A percentile compares a stretch with the other conserved stretches of the same genome.
Conservation (phyloP, 331 rosid species). For the Rosa hybrid region DNA sequence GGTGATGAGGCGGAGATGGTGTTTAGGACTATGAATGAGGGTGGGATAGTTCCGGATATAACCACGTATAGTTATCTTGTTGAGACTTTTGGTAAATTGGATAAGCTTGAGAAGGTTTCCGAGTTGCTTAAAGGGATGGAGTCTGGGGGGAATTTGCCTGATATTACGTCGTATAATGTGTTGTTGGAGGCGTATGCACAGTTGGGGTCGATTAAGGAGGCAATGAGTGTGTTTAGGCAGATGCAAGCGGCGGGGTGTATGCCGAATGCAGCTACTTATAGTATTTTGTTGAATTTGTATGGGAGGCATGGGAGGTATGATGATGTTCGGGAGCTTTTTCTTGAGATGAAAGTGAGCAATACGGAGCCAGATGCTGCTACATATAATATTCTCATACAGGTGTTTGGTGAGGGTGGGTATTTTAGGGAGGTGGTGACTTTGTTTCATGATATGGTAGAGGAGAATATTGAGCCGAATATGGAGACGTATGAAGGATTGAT, state of each 20-base stretch:
- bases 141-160: slow-evolving; percentile 78
- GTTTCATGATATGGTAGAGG: slow-evolving; percentile 97
- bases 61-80: slow-evolving; percentile 75
- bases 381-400: slow-evolving; percentile 87
- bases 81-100: slow-evolving; percentile 74
- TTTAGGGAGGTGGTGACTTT: slow-evolving; percentile 92
- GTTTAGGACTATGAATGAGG: slow-evolving; percentile 91
- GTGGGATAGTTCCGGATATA: slow-evolving; percentile 85
- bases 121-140: slow-evolving; percentile 91
- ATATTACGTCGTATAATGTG: slow-evolving; percentile 84
- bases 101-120: slow-evolving; percentile 69
- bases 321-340: slow-evolving; percentile 92
- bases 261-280: slow-evolving; percentile 75
- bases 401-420: slow-evolving; percentile 98
- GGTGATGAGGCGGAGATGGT: slow-evolving; percentile 95
- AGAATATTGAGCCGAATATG: slow-evolving; percentile 87
- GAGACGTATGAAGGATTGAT: slow-evolving; percentile 89
- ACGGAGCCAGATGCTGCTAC: slow-evolving; percentile 85
- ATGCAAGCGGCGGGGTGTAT: slow-evolving; percentile 92
- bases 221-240: slow-evolving; percentile 82
- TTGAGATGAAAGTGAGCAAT: slow-evolving; percentile 91
- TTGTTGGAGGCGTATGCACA: slow-evolving; percentile 71
- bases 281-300: slow-evolving; percentile 75
- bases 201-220: slow-evolving; percentile 67
- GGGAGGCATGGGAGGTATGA: slow-evolving; percentile 84